These are phyloP conservation scores for Kwoniella newhampshirensis DNA, from an alignment of 768 basidiomycete genomes.

Conservation along the genomic window DNA sequence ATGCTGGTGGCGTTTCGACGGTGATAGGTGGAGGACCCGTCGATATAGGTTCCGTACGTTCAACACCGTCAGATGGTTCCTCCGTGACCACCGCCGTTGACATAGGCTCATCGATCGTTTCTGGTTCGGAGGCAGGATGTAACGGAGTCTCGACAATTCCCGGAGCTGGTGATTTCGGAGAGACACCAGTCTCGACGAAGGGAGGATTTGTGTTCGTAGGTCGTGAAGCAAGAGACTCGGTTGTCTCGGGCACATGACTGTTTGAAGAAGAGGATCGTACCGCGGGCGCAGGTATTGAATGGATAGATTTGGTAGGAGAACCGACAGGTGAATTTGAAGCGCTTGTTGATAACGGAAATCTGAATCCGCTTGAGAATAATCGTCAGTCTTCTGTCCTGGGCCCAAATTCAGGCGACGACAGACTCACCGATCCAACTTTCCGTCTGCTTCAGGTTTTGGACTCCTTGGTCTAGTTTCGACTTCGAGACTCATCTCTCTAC, in stretches of 20 bases:
- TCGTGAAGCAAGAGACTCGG: neutral
- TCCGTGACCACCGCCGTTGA: slow-evolving; percentile 1
- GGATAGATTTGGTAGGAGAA: slow-evolving; percentile 7
- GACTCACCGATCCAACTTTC: slow-evolving; percentile 48
- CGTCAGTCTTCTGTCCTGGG: no score
- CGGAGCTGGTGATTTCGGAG: neutral
- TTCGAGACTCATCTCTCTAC: slow-evolving; percentile 28
- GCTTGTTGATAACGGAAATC: slow-evolving; percentile 40
- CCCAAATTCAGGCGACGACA: no score
- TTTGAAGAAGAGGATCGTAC: neutral
- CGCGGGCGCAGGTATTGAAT: neutral
- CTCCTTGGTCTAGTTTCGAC: slow-evolving; percentile 39
- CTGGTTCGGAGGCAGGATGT: neutral
- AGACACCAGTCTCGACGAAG: neutral
- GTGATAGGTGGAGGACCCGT: slow-evolving; percentile 8
- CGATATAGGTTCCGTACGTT: neutral
- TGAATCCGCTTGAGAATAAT: slow-evolving; percentile 49
- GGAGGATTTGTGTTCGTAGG: neutral
- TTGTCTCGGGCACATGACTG: neutral
- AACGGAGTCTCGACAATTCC: neutral
- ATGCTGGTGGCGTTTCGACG: neutral
- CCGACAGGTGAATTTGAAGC: slow-evolving; percentile 13
- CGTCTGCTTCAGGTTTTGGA: slow-evolving; percentile 51
- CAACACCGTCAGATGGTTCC: slow-evolving; percentile 6
- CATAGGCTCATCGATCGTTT: neutral